phyloP scores from a whole-genome alignment of 345 rosid genomes.

The Citrus medica region DNA sequence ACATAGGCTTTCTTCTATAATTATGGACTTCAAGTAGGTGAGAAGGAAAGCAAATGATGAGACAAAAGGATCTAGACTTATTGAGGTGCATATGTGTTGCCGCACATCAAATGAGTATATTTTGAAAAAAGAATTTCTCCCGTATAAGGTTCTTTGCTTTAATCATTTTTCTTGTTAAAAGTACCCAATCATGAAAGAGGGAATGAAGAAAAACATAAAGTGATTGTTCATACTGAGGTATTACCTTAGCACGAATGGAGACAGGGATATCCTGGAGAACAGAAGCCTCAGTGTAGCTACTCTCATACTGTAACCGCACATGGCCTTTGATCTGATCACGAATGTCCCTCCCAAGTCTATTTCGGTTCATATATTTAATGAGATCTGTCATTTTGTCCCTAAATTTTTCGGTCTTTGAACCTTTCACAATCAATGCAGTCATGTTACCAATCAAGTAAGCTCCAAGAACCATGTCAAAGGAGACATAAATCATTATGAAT shows the following conservation, averaged over 20 bases:
- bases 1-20: background rate
- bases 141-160: background rate
- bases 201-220: background rate
- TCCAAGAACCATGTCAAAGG: conserved; percentile 96
- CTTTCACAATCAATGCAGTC: conserved; percentile 97
- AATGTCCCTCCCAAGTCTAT: conserved; percentile 62
- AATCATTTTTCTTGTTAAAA: background rate
- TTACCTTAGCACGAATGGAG: conserved; percentile 93
- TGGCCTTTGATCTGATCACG: conserved; percentile 78
- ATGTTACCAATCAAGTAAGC: conserved; percentile 96
- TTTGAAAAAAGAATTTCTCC: background rate
- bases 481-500: conserved; percentile 42
- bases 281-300: conserved; percentile 73
- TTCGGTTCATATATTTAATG: conserved; percentile 83
- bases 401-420: conserved; percentile 90
- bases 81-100: background rate
- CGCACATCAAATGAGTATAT: background rate
- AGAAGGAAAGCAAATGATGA: background rate
- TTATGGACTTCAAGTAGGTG: background rate
- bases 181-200: background rate
- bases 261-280: conserved; percentile 82
- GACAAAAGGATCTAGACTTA: background rate
- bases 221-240: background rate
- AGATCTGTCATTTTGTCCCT: conserved; percentile 95
- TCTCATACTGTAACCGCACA: conserved; percentile 77